Evolutionary conservation across 129 eudicot genomes (phyloP), one percentile per base, ranked within the genome.

Genomic region (Dittrichia graveolens): DNA sequence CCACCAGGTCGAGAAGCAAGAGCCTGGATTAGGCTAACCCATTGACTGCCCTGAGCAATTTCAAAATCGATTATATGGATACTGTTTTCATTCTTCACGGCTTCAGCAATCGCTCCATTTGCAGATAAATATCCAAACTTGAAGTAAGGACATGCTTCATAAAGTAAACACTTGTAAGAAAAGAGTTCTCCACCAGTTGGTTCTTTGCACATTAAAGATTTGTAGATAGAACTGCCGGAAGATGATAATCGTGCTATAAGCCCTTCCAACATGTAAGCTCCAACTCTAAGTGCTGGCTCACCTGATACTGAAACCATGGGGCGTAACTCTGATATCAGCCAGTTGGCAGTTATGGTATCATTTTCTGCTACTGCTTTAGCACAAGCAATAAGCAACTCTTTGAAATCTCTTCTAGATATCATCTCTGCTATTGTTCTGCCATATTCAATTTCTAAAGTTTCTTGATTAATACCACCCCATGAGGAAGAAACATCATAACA

Each of bases 231-330:
- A 63, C 82, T 84, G 2, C 92, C 92, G 0, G 92, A 81, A 67
- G 81, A 87, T 4, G 86, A 69, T 37, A 87, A 53, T 57, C 81
- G 69, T 0, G 92, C 86, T 7, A 87, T 79, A 37, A 87, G 81
- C n/a, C 88, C 89, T 87, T 87, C 92, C 53, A 83, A 65, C 86
- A 87, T 71, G 74, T 87, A 87, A 45, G 88, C 92, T 48, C 89
- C 88, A 69, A 87, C 39, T 8, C 88, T 61, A 42, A 81, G 86
- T 5, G 65, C 52, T 6, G 92, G 88, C 34, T 81, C 84, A 2
- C 92, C 88, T 10, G 82, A 86, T 15, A 87, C 86, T 1, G 88
- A 87, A 11, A 83, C 92, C 88, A 84, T 72, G 0, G 81, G 76
- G 9, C 82, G 86, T 69, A 87, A 61, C 69, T 83, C 86, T 8